Conservation (phyloP, 495 filamentous ascomycete genomes). For the Achaetomiella virescens region DNA sequence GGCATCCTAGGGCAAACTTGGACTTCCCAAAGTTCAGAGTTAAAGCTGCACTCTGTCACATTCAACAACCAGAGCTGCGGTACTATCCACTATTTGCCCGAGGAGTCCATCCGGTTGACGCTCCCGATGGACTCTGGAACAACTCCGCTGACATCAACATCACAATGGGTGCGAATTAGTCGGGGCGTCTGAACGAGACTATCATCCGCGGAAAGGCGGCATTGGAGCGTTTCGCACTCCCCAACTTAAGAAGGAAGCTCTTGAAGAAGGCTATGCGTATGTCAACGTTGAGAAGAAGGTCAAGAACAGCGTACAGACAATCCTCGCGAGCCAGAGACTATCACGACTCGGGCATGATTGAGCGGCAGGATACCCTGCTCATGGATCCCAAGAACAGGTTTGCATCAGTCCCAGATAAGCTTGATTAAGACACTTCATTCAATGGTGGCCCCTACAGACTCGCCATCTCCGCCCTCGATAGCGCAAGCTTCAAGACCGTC, state of each 20-base stretch:
- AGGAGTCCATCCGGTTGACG: no score
- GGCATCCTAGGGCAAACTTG: no score
- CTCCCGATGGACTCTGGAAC: no score
- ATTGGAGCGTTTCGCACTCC: constrained; percentile 36
- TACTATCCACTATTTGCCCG: no score
- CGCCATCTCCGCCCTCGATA: constrained; percentile 60
- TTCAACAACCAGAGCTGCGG: no score
- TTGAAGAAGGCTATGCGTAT: constrained; percentile 46
- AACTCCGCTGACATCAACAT: no score
- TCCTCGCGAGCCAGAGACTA: constrained; percentile 31
- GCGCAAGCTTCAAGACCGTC: constrained; percentile 47
- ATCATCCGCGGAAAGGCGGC: constrained; percentile 37
- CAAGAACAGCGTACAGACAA: constrained; percentile 7
- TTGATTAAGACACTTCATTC: background rate
- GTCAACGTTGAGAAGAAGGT: constrained; percentile 19
- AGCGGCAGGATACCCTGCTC: constrained; percentile 57
- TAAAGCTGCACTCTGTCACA: no score
- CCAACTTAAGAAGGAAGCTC: constrained; percentile 26
- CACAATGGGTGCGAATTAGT: constrained; percentile 45
- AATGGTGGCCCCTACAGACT: constrained; percentile 42
- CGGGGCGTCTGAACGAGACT: constrained; percentile 27
- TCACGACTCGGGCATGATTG: constrained; percentile 27
- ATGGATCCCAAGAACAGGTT: constrained; percentile 58
- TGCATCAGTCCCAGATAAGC: constrained; percentile 2
- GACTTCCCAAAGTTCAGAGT: no score